Base-by-base conservation (phyloP, 1,284 basidiomycete species). In the Cryptococcus floricola region DNA sequence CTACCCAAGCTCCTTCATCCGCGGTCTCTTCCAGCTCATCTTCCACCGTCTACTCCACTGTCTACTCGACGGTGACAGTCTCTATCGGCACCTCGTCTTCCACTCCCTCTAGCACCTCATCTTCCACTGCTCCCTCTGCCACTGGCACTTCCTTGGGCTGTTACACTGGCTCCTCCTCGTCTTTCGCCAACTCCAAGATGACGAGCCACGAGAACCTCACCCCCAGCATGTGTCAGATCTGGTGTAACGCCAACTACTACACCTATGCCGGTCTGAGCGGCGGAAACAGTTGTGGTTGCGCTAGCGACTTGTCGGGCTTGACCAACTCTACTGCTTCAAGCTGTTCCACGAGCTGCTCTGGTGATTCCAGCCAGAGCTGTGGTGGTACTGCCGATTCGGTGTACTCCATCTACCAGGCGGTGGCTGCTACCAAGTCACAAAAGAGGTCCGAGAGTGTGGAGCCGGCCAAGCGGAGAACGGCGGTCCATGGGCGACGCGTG, bases 191-290 rank as follows among this genome's bases (percentile, higher is more conserved):
- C 6, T 52, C 54, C 25, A 54, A 56, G 48, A 68, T 68, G 58
- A 65, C 63, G 3, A 66, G 62, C 16, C 55, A 58, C 53, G 55
- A 53, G 31, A 42, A 58, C 44, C 51, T 68, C 37, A 66, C 63
- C 3, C 59, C 65, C 1, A 42, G 45, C 23, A 67, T 63, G 59
- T 70, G 68, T 52, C 59, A 64, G 50, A 46, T 65, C 45, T 68
- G 68, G 66, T 70, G 68, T 58, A 59, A 65, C 52, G 59, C 59
- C 53, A 67, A 67, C 47, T 58, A 59, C 50, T 63, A 58, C 50
- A 53, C 59, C 13, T 68, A 67, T 54, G 53, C 65, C 10, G 61
- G 60, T 34, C 41, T 64, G 27, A 59, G 56, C 9, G 50, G 53
- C 31, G 68, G 66, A 27, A 58, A 58, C 41, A 61, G 53, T 13